Conservation (phyloP, 768 basidiomycete genomes). For the Amanita molliuscula region DNA sequence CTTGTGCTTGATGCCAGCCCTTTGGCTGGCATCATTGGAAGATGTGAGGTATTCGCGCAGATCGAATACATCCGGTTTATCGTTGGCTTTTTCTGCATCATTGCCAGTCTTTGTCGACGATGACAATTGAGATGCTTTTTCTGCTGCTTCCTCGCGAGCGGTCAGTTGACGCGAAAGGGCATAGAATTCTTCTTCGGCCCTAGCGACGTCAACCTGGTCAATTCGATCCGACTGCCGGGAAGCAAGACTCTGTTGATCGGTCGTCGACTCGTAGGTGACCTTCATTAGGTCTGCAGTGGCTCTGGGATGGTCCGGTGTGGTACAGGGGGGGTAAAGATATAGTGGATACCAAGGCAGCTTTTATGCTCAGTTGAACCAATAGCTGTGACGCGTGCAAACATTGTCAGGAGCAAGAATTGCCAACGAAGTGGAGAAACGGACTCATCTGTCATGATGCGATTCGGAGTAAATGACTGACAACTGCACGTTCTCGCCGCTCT, state of each 20-base stretch:
- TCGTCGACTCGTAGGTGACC: conserved; percentile 49
- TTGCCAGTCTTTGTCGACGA: conserved; percentile 21
- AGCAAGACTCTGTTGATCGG: conserved; percentile 21
- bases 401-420: no score
- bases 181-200: conserved; percentile 45
- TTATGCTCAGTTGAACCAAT: no score
- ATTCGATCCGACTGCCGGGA: conserved; percentile 5
- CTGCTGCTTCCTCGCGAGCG: conserved; percentile 15
- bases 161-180: conserved; percentile 38
- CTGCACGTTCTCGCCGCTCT: no score
- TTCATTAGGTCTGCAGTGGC: conserved; percentile 7
- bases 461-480: no score
- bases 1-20: conserved; percentile 61
- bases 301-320: no score
- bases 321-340: no score
- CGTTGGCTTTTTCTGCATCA: conserved; percentile 30
- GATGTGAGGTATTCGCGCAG: conserved; percentile 59
- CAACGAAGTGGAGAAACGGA: no score
- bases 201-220: conserved; percentile 35
- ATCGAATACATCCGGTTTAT: conserved; percentile 36
- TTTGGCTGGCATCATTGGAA: conserved; percentile 55
- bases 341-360: no score
- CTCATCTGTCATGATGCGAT: no score
- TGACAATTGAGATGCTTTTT: conserved; percentile 13
- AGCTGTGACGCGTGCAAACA: no score